Evolutionary conservation across 495 filamentous ascomycete genomes (phyloP), one percentile per base, ranked within the genome.

Genomic region (Penicillium waksmanii): DNA sequence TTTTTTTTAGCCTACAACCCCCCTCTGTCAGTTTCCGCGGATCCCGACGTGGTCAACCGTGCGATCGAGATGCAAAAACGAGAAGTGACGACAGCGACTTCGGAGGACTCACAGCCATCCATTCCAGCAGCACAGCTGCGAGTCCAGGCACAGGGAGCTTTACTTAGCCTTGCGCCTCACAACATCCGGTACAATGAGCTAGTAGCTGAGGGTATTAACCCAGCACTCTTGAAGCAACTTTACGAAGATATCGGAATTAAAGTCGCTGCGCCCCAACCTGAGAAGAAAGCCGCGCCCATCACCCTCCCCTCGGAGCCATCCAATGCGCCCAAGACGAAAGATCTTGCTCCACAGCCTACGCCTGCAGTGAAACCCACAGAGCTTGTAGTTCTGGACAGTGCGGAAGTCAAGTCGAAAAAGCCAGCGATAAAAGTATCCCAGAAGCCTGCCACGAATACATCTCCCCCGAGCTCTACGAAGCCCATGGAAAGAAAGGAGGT

Each of bases 401-500:
- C 8, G 3, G 17, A 19, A 19, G 17, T 0, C n/a, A 9, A 5
- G 17, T 44, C 57, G 18, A 23, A 50, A 17, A 31, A 21, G 5
- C 50, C 52, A 46, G 19, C 36, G 35, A 19, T 21, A 7, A 7
- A 21, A 19, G 17, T 15, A 38, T 19, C 46, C 11, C 31, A 35
- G 1, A 6, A 35, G 18, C 27, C 61, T 31, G 27, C 27, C 51
- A 52, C 55, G 19, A 36, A 63, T 42, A 31, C 57, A 0, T 2
- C 66, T 23, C n/a, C 63, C 11, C 52, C 61, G 15, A 63, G 68
- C 2, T 18, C 64, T 7, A 60, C 57, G 4, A 86, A 84, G 61
- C 80, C 84, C 8, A 77, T 91, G 64, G 88, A 91, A 63, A 82
- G 90, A 31, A 92, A 92, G 61, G 89, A 92, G 59, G 82, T 90